Conservation (phyloP, 305 asterid genomes). For the Striga hermonthica region DNA sequence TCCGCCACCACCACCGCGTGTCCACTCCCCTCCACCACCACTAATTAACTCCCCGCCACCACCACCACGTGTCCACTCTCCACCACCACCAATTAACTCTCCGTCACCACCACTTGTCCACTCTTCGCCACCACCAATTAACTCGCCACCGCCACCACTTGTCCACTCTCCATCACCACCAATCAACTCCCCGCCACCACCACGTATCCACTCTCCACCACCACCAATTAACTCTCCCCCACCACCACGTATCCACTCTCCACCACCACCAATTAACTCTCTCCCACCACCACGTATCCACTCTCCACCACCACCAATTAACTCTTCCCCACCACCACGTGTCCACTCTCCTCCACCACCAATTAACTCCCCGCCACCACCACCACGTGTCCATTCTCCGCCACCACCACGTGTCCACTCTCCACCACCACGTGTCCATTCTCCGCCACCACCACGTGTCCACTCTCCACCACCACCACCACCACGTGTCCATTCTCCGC, state of each 20-base stretch:
- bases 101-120: slow-evolving; percentile 29
- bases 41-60: slow-evolving; percentile 26
- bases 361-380: slow-evolving; percentile 28
- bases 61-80: slow-evolving; percentile 4
- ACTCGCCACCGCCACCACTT: slow-evolving; percentile 29
- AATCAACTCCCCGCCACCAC: slow-evolving; percentile 24
- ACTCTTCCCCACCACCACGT: slow-evolving; percentile 30
- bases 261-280: slow-evolving; percentile 31
- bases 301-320: slow-evolving; percentile 35
- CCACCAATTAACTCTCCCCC: slow-evolving; percentile 19
- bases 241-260: slow-evolving; percentile 28
- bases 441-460: slow-evolving; percentile 15
- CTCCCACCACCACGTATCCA: no score
- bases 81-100: slow-evolving; percentile 29
- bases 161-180: slow-evolving; percentile 33
- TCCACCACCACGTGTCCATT: slow-evolving; percentile 32
- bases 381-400: slow-evolving; percentile 11
- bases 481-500: slow-evolving; percentile 19
- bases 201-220: slow-evolving; percentile 4
- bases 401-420: no score
- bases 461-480: slow-evolving; percentile 32
- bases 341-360: no score
- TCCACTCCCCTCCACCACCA: slow-evolving; percentile 29
- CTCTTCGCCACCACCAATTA: slow-evolving; percentile 19
- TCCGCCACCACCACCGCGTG: slow-evolving; percentile 30